A percentile compares a stretch with the other conserved stretches of the same genome.
Evolutionary conservation across 2,329 filamentous ascomycete species (phyloP).

Genomic region (Sporothrix pallida): DNA sequence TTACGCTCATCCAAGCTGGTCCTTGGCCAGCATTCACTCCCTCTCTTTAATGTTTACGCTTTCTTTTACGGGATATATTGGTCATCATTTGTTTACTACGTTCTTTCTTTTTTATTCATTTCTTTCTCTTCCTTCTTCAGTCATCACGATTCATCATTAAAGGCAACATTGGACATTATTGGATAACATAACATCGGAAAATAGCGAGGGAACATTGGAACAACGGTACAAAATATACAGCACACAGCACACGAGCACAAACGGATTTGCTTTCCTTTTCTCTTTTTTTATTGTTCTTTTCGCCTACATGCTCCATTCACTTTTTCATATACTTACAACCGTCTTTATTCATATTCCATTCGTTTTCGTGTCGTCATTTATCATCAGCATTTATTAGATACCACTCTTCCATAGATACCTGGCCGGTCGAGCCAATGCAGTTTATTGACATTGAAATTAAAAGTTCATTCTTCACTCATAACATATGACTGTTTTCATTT

Average conservation of each 20-base stretch:
- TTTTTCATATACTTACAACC: not conserved
- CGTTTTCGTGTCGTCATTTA: not conserved
- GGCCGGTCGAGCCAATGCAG: not conserved
- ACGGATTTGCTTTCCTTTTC: not conserved
- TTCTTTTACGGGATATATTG: too few species aligned
- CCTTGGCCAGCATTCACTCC: not conserved
- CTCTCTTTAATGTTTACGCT: not conserved
- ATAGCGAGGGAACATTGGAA: not conserved
- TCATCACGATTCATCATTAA: not conserved
- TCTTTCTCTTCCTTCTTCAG: not conserved
- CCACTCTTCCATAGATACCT: slow-evolving; percentile 12
- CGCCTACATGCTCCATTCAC: not conserved
- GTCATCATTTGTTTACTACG: not conserved
- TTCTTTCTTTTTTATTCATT: not conserved
- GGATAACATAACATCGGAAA: slow-evolving; percentile 8
- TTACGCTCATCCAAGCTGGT: not conserved
- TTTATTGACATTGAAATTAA: not conserved
- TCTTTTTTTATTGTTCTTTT: not conserved
- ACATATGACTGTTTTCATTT: not conserved
- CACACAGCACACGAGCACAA: not conserved
- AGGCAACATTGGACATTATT: not conserved
- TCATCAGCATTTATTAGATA: not conserved
- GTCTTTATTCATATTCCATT: not conserved
- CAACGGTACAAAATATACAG: not conserved
- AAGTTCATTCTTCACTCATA: not conserved